Evolutionary conservation across 345 rosid genomes (phyloP).

Genomic region (Arabidopsis arenosa): DNA sequence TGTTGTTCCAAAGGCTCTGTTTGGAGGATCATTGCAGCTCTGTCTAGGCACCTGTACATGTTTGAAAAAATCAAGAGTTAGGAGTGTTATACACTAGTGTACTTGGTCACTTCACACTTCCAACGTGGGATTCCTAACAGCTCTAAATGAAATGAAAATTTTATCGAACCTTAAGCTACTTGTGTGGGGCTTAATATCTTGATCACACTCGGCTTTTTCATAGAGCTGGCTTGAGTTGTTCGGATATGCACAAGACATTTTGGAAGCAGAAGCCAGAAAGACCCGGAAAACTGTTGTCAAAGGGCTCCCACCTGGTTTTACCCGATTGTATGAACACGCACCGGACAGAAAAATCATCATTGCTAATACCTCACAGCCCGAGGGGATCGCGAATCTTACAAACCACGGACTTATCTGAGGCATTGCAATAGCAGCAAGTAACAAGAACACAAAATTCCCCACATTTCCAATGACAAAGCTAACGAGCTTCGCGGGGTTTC

Average conservation of each 20-base stretch:
- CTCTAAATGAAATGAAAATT: not conserved
- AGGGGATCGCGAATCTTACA: slow-evolving; percentile 49
- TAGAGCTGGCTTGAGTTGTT: slow-evolving; percentile 37
- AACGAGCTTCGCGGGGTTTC: slow-evolving; percentile 25
- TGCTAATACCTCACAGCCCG: slow-evolving; percentile 43
- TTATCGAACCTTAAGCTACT: slow-evolving; percentile 38
- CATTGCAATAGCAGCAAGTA: slow-evolving; percentile 39
- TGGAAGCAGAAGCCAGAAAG: slow-evolving; percentile 46
- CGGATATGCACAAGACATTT: slow-evolving; percentile 19
- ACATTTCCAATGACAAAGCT: slow-evolving; percentile 43
- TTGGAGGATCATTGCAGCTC: slow-evolving; percentile 49
- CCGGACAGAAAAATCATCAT: slow-evolving; percentile 47
- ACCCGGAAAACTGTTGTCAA: slow-evolving; percentile 47
- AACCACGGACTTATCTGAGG: slow-evolving; percentile 48
- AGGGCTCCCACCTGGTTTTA: slow-evolving; percentile 44
- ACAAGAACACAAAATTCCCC: slow-evolving; percentile 37
- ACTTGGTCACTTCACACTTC: not conserved
- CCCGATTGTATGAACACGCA: slow-evolving; percentile 28
- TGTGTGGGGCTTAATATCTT: slow-evolving; percentile 33
- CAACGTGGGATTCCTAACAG: not conserved
- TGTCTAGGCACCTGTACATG: slow-evolving; percentile 44
- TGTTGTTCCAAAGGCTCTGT: slow-evolving; percentile 39
- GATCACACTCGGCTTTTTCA: slow-evolving; percentile 27
- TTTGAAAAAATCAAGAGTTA: not conserved
- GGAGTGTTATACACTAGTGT: not conserved